phyloP scores from a whole-genome alignment of 2,329 filamentous ascomycete genomes.

The Apiospora marii region DNA sequence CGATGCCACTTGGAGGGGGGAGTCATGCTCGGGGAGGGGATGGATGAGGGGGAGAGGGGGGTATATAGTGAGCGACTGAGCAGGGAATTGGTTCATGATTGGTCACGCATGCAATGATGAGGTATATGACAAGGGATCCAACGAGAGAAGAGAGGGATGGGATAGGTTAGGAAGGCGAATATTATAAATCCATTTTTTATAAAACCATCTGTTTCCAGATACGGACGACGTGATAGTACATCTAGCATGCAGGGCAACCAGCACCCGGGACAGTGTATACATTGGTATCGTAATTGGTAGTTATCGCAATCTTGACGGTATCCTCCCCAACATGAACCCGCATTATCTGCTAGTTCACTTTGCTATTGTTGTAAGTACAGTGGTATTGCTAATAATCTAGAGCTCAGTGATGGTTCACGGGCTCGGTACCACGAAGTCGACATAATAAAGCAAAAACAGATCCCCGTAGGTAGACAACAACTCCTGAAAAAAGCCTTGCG shows the following conservation, averaged over 20 bases:
- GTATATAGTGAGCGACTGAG: background rate
- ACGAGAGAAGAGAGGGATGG: background rate
- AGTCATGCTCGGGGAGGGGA: too few species aligned
- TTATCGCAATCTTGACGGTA: background rate
- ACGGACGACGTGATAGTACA: too few species aligned
- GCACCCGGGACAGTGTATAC: background rate
- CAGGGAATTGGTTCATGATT: background rate
- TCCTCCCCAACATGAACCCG: background rate
- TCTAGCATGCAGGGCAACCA: too few species aligned
- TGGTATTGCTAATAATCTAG: background rate
- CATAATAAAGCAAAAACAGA: background rate
- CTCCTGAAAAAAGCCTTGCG: background rate
- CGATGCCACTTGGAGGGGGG: too few species aligned
- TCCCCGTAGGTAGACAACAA: background rate
- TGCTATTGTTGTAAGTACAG: background rate
- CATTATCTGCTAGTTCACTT: background rate
- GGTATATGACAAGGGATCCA: background rate
- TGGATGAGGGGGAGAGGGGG: too few species aligned
- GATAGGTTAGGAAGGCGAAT: background rate
- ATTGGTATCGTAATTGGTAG: background rate
- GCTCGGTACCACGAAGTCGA: background rate
- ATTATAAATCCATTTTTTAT: background rate
- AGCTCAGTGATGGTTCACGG: background rate
- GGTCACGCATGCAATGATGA: conserved; percentile 3
- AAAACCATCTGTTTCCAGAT: background rate